A percentile compares a stretch with the other conserved stretches of the same genome.
These are phyloP conservation scores for Striga asiatica DNA, from an alignment of 257 asterid species.

Conservation along the genomic window DNA sequence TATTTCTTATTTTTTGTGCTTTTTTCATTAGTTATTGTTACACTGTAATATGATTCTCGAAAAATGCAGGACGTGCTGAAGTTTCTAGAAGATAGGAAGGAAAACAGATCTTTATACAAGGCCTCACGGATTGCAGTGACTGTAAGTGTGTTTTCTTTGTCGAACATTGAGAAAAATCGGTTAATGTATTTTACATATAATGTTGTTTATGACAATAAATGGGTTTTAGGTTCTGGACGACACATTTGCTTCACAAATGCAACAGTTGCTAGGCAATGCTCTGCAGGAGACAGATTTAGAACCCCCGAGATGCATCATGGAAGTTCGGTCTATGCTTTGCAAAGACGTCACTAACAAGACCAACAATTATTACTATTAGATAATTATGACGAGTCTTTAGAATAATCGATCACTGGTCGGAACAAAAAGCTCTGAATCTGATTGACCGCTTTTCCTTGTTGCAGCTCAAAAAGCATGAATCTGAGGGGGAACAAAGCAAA, in stretches of 20 bases:
- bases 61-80: conserved; percentile 63
- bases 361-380: conserved; percentile 56
- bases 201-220: background rate
- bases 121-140: conserved; percentile 77
- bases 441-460: too few relatives aligned
- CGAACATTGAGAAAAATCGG: too few relatives aligned
- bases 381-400: too few relatives aligned
- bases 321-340: conserved; percentile 87
- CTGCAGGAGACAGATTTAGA: conserved; percentile 74
- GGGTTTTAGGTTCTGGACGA: conserved; percentile 65
- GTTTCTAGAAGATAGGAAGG: conserved; percentile 69
- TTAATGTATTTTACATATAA: too few relatives aligned
- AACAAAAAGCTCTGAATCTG: too few relatives aligned
- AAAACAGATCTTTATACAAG: conserved; percentile 68
- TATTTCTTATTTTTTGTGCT: background rate
- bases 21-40: background rate
- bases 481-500: too few relatives aligned
- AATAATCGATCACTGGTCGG: too few relatives aligned
- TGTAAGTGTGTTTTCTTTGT: too few relatives aligned
- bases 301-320: conserved; percentile 63
- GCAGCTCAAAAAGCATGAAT: too few relatives aligned
- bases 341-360: conserved; percentile 58
- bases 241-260: conserved; percentile 85
- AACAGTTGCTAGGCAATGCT: conserved; percentile 63
- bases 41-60: background rate